phyloP scores from a whole-genome alignment of 2,329 filamentous ascomycete genomes.

The Colletotrichum eremochloae region DNA sequence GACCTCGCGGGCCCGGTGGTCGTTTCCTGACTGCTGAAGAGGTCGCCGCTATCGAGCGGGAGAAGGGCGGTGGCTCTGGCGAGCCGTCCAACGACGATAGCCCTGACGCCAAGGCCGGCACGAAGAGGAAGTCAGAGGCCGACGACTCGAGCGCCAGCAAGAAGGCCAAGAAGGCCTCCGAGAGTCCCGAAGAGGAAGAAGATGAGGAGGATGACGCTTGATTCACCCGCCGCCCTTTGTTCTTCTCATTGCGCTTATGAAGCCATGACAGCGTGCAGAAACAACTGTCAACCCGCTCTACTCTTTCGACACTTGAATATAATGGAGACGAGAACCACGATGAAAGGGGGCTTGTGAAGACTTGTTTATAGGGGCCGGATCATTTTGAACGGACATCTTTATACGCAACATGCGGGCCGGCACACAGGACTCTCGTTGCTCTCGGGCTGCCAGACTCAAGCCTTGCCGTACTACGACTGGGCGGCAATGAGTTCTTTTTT shows the following conservation, averaged over 20 bases:
- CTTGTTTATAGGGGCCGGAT: constrained; percentile 37
- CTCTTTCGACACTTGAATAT: constrained; percentile 35
- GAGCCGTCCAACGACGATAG: constrained; percentile 45
- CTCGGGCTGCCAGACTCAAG: constrained; percentile 33
- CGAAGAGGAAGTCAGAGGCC: constrained; percentile 73
- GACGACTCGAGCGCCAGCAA: constrained; percentile 65
- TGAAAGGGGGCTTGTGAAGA: constrained; percentile 9
- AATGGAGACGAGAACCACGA: constrained; percentile 38
- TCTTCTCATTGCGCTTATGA: constrained; percentile 52
- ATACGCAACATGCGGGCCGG: constrained; percentile 37
- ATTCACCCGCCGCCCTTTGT: constrained; percentile 41
- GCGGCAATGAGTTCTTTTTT: constrained; percentile 36
- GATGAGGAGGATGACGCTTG: constrained; percentile 56
- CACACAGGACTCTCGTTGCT: constrained; percentile 42
- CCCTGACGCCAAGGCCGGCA: constrained; percentile 55
- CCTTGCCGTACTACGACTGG: not conserved
- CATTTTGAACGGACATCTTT: constrained; percentile 24
- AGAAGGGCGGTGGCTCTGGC: constrained; percentile 56
- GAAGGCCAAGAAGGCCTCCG: constrained; percentile 67
- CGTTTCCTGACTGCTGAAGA: constrained; percentile 97
- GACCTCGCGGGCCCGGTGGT: constrained; percentile 92
- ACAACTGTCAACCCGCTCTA: constrained; percentile 29
- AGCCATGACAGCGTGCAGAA: constrained; percentile 50
- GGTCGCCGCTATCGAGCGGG: constrained; percentile 87
- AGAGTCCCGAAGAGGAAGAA: constrained; percentile 55